phyloP scores from a whole-genome alignment of 2,329 filamentous ascomycete species.

The Hymenoscyphus scutula region DNA sequence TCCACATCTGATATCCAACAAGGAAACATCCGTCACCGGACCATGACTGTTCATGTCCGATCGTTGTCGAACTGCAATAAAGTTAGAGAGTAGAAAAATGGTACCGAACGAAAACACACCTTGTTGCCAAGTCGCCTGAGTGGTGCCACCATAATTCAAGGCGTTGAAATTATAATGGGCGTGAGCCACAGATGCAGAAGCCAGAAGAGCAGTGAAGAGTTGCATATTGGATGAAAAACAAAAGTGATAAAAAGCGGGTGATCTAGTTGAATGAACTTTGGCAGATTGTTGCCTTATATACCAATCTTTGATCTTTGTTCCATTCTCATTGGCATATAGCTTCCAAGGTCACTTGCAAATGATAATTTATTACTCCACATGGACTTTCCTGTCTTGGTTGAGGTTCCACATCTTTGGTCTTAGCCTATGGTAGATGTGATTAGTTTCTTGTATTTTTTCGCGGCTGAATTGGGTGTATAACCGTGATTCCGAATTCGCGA shows the following conservation, averaged over 20 bases:
- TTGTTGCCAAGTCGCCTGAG: slow-evolving; percentile 10
- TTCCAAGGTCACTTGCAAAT: neutral
- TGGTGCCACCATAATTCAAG: slow-evolving; percentile 12
- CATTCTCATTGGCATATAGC: neutral
- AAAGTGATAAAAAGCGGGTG: neutral
- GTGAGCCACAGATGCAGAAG: slow-evolving; percentile 11
- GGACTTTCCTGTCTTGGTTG: neutral
- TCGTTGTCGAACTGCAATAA: neutral
- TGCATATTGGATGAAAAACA: neutral
- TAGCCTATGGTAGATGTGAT: neutral
- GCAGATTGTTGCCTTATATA: neutral
- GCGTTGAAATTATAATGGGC: slow-evolving; percentile 14
- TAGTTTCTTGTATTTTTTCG: neutral
- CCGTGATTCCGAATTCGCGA: neutral
- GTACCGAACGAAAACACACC: neutral
- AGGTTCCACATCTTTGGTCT: neutral
- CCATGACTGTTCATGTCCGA: neutral
- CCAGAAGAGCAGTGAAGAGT: slow-evolving; percentile 8
- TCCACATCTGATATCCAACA: neutral
- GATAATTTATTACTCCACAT: neutral
- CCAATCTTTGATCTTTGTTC: neutral
- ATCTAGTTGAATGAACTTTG: neutral
- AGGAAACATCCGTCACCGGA: neutral
- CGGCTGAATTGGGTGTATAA: slow-evolving; percentile 1
- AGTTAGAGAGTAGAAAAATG: neutral